phyloP scores from a whole-genome alignment of 306 rosid species.

The Arachis stenosperma region DNA sequence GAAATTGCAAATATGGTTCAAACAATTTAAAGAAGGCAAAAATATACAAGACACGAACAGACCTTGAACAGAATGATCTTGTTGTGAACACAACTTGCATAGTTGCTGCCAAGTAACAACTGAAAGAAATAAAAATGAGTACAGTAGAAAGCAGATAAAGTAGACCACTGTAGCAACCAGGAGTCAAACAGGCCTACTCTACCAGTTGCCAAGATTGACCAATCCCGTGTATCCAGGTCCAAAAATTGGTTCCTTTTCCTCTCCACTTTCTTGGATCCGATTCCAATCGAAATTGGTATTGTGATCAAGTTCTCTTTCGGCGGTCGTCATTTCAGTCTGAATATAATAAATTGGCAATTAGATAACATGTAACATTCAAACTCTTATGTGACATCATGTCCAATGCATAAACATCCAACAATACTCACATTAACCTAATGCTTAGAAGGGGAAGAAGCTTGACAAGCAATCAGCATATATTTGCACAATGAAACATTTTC shows the following conservation, averaged over 20 bases:
- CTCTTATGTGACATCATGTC: slow-evolving; percentile 5
- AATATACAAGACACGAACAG: slow-evolving; percentile 33
- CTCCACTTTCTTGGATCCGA: slow-evolving; percentile 95
- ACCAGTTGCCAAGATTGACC: slow-evolving; percentile 97
- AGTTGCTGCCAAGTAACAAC: slow-evolving; percentile 96
- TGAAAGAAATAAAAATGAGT: slow-evolving; percentile 56
- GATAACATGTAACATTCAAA: neutral
- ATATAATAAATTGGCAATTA: slow-evolving; percentile 32
- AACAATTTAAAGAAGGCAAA: neutral
- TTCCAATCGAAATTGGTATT: slow-evolving; percentile 97
- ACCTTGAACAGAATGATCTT: slow-evolving; percentile 68
- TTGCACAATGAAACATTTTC: slow-evolving; percentile 1
- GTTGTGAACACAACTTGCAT: slow-evolving; percentile 93
- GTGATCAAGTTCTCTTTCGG: slow-evolving; percentile 98
- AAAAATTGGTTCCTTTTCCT: slow-evolving; percentile 79
- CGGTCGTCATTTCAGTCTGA: slow-evolving; percentile 99
- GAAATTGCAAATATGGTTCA: slow-evolving; percentile 21
- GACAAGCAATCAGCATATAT: slow-evolving; percentile 1
- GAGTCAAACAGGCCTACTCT: slow-evolving; percentile 33
- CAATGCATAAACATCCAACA: neutral
- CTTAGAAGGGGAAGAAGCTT: slow-evolving; percentile 21
- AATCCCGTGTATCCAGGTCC: slow-evolving; percentile 98
- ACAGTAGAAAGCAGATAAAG: neutral
- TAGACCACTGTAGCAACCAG: slow-evolving; percentile 20
- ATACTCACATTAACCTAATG: neutral